phyloP scores from a whole-genome alignment of 805 yeast species.

The Ogataea dorogensis region DNA sequence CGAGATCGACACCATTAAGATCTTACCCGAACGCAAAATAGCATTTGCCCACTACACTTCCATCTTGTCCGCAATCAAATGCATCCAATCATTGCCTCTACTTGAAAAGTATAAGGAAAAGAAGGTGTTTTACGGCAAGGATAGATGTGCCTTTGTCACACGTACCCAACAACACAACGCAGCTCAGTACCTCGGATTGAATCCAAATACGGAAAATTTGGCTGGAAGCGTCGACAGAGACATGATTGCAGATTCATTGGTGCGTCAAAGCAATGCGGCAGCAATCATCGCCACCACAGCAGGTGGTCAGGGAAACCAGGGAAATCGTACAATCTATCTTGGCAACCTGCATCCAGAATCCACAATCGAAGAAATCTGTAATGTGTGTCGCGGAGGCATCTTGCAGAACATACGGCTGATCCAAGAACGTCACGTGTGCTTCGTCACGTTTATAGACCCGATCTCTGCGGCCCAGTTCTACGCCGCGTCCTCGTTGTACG shows the following conservation, averaged over 20 bases:
- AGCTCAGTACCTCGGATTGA: conserved; percentile 87
- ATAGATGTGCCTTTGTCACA: conserved; percentile 90
- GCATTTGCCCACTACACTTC: conserved; percentile 90
- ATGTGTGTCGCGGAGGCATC: conserved; percentile 93
- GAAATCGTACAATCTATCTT: conserved; percentile 89
- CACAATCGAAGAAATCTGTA: conserved; percentile 89
- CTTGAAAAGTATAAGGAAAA: conserved; percentile 69
- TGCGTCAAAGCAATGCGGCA: conserved; percentile 95
- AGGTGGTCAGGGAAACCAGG: conserved; percentile 88
- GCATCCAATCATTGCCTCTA: conserved; percentile 71
- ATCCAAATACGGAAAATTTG: conserved; percentile 83
- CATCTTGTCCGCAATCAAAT: conserved; percentile 80
- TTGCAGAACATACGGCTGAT: conserved; percentile 79
- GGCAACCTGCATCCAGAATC: conserved; percentile 89
- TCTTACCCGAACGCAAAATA: conserved; percentile 75
- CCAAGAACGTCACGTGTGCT: conserved; percentile 86
- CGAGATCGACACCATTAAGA: conserved; percentile 78
- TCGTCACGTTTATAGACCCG: conserved; percentile 93
- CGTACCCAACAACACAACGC: conserved; percentile 97
- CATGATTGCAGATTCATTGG: conserved; percentile 67
- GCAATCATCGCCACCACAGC: conserved; percentile 96
- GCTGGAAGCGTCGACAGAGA: conserved; percentile 58
- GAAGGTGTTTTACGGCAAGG: conserved; percentile 89
- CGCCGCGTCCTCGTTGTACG: conserved; percentile 90
- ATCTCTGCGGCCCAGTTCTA: conserved; percentile 97